These are phyloP conservation scores for Centella asiatica DNA, from an alignment of 129 eudicot species.

Conservation along the genomic window DNA sequence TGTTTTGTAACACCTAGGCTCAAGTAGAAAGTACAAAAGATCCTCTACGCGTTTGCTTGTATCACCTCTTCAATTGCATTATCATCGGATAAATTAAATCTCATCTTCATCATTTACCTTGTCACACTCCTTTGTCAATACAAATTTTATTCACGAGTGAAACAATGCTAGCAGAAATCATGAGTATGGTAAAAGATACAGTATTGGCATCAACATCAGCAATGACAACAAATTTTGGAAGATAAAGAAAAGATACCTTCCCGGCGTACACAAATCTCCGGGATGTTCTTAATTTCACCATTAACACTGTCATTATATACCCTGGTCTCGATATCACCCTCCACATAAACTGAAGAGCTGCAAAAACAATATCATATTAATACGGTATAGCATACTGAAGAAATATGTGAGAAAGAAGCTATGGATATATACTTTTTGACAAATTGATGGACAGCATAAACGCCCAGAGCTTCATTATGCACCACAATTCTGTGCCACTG, in stretches of 20 bases:
- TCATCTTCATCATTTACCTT: no score
- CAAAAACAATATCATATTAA: conserved; percentile 17
- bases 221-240: neutral
- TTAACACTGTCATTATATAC: conserved; percentile 80
- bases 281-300: conserved; percentile 68
- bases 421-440: conserved; percentile 49
- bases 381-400: conserved; percentile 6
- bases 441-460: conserved; percentile 82
- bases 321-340: conserved; percentile 92
- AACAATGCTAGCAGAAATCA: no score
- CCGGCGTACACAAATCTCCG: conserved; percentile 88
- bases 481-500: conserved; percentile 99
- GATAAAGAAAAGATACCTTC: conserved; percentile 43
- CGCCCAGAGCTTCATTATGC: conserved; percentile 69
- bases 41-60: no score
- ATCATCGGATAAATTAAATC: no score
- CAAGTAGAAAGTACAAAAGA: no score
- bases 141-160: no score
- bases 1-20: no score
- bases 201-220: neutral
- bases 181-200: no score
- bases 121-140: no score
- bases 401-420: conserved; percentile 1
- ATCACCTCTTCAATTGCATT: no score
- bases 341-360: conserved; percentile 95